These are phyloP conservation scores for Nannizziopsis arthrosporioides DNA, from an alignment of 2,329 filamentous ascomycete genomes.

Conservation along the genomic window DNA sequence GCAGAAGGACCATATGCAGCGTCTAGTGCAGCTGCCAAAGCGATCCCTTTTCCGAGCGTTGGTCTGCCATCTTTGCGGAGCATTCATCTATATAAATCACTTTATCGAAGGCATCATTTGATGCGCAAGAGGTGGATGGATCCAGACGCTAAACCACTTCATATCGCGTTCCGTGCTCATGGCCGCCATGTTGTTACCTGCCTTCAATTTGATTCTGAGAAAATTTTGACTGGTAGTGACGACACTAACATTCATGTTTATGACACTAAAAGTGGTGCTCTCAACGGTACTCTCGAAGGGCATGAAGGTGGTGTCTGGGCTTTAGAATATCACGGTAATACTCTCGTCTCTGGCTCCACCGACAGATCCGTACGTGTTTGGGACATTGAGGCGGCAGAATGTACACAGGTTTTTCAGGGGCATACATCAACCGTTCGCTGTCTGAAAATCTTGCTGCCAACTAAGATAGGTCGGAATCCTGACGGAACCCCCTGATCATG, in stretches of 20 bases:
- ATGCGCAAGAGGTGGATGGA: conserved; percentile 89
- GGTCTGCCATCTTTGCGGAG: conserved; percentile 67
- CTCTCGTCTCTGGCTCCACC: conserved; percentile 87
- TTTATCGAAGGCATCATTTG: conserved; percentile 85
- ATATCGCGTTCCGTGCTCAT: conserved; percentile 93
- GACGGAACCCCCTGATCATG: conserved; percentile 75
- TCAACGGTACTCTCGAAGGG: conserved; percentile 72
- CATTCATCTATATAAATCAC: conserved; percentile 88
- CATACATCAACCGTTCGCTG: conserved; percentile 96
- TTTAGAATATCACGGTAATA: conserved; percentile 89
- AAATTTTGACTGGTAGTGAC: conserved; percentile 94
- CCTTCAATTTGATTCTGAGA: conserved; percentile 93
- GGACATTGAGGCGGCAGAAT: conserved; percentile 89
- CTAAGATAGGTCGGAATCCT: conserved; percentile 57
- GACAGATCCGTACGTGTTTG: conserved; percentile 98
- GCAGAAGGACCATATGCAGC: conserved; percentile 70
- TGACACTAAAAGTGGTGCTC: conserved; percentile 83
- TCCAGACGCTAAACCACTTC: conserved; percentile 66
- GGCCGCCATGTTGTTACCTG: conserved; percentile 95
- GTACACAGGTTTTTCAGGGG: conserved; percentile 91
- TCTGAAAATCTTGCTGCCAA: conserved; percentile 83
- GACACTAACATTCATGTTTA: conserved; percentile 97
- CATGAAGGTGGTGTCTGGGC: conserved; percentile 98
- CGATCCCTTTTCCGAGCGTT: conserved; percentile 69
- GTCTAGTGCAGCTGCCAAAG: conserved; percentile 69